Evolutionary conservation across 495 filamentous ascomycete species (phyloP).

Genomic region (Niebla homalea): DNA sequence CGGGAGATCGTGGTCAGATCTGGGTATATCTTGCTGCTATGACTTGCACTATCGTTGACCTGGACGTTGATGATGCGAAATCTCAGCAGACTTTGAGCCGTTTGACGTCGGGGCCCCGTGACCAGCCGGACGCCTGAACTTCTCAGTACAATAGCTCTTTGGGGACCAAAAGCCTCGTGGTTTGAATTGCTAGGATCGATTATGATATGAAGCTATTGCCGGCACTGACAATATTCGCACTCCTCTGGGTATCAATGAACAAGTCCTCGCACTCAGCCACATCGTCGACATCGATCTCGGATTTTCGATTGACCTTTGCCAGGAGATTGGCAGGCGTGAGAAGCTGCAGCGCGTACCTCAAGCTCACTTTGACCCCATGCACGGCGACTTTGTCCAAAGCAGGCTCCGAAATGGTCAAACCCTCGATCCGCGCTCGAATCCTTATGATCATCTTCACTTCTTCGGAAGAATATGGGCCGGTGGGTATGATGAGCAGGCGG

Average conservation of each 20-base stretch:
- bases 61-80: no score
- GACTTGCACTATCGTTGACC: no score
- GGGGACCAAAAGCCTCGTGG: no score
- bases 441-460: slow-evolving; percentile 85
- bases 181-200: not conserved
- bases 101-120: no score
- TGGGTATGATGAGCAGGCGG: slow-evolving; percentile 89
- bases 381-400: slow-evolving; percentile 76
- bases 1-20: no score
- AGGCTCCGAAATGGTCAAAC: slow-evolving; percentile 61
- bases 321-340: slow-evolving; percentile 73
- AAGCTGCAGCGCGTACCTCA: slow-evolving; percentile 86
- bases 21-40: no score
- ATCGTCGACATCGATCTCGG: slow-evolving; percentile 66
- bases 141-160: no score
- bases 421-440: slow-evolving; percentile 69
- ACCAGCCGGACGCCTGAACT: no score
- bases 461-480: slow-evolving; percentile 64
- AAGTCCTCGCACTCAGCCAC: slow-evolving; percentile 80
- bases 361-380: slow-evolving; percentile 71
- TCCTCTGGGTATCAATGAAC: slow-evolving; percentile 80
- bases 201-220: slow-evolving; percentile 50
- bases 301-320: slow-evolving; percentile 55
- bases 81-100: no score
- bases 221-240: slow-evolving; percentile 55